Evolutionary conservation across 371 early-diverging fungal species (phyloP).

Genomic region (Mortierella sp.): DNA sequence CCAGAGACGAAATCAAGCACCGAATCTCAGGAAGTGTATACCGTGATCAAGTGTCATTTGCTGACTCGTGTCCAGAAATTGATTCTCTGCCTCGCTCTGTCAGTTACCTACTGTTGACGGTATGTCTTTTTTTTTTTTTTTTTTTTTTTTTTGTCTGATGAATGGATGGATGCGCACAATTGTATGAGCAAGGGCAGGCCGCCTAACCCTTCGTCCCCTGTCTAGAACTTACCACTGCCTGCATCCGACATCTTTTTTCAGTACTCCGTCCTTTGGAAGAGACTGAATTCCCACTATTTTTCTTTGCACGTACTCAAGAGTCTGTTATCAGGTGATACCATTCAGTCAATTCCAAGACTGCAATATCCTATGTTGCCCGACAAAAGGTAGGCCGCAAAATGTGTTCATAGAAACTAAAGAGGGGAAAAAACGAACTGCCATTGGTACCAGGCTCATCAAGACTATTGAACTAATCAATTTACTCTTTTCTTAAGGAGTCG

Average conservation of each 20-base stretch:
- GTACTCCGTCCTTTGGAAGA: slow-evolving; percentile 69
- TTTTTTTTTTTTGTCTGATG: not conserved
- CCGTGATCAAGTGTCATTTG: not conserved
- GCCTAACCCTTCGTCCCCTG: no score
- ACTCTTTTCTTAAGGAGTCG: slow-evolving; percentile 16
- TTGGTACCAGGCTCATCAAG: no score
- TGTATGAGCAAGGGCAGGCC: no score
- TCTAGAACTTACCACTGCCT: slow-evolving; percentile 67
- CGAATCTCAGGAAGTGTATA: not conserved
- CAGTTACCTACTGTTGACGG: slow-evolving; percentile 42
- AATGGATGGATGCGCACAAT: no score
- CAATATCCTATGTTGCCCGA: slow-evolving; percentile 73
- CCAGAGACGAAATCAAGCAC: not conserved
- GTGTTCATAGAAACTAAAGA: no score
- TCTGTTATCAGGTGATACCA: slow-evolving; percentile 69
- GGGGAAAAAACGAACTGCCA: no score
- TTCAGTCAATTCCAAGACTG: slow-evolving; percentile 67
- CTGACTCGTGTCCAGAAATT: not conserved
- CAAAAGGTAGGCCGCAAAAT: no score
- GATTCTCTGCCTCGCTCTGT: slow-evolving; percentile 25
- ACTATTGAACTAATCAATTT: no score
- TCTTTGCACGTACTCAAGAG: slow-evolving; percentile 65
- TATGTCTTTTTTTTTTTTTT: slow-evolving; percentile 5
- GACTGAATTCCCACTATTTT: slow-evolving; percentile 68
- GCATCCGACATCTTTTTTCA: slow-evolving; percentile 70